Base-by-base conservation (phyloP, 164 flowering plant genomes). In the Annona cherimola region DNA sequence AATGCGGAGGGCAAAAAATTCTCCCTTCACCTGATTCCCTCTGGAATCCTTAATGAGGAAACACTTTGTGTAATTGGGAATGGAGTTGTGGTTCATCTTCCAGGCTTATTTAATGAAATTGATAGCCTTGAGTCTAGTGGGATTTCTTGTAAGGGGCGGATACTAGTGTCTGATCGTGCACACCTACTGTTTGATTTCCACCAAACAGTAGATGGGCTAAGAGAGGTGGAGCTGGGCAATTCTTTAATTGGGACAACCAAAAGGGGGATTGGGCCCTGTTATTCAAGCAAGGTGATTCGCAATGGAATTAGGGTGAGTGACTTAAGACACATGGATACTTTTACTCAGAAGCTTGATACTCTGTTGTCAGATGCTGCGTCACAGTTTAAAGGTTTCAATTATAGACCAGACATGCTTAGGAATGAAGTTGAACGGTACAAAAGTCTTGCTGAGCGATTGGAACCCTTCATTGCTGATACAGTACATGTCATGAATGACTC, bases 11-110 rank as follows among this genome's bases (percentile, higher is more conserved):
- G 98, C 19, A 92, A 92, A 83, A 94, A 92, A 80, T 92, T 94
- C 86, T 89, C 98, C 9, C 96, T 94, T 75, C 98, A 94, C 78
- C 94, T 94, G 74, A 91, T 94, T 73, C 98, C 98, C 3, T 92
- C 97, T 1, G 98, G 98, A n/a, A 94, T 94, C 42, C 94, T 94
- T 41, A 92, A 94, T 75, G 94, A 91, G 81, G 94, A 88, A 42
- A 92, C 99, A 39, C 61, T 86, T 0, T 94, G 99, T 83, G 88
- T 94, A 18, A 91, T 94, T 75, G 99, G 99, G 45, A 94, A 94
- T 81, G 99, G 99, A 62, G 98, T 94, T 71, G 99, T 94, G 73
- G 96, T 94, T 61, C 95, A 94, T 83, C 78, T 94, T 20, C 98
- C 99, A 0, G 94, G 91, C 18, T 73, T 94, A 6, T 94, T 94